phyloP scores from a whole-genome alignment of 2,329 filamentous ascomycete species.

The Paecilomyces dactylethromorphus region DNA sequence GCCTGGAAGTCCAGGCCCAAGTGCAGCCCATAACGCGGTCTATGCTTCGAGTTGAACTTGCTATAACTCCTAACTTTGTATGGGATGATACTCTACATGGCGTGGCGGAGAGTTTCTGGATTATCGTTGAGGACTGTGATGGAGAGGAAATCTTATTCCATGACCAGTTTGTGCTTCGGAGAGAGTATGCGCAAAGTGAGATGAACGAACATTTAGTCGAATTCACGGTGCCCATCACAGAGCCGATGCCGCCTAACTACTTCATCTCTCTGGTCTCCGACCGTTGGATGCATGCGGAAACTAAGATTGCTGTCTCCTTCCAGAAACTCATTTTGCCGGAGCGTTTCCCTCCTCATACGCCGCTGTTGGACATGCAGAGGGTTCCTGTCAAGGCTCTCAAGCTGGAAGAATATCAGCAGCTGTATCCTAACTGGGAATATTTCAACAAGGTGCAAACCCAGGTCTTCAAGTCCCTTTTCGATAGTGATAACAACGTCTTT shows the following conservation, averaged over 20 bases:
- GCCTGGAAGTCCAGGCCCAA: slow-evolving; percentile 85
- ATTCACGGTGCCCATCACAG: slow-evolving; percentile 91
- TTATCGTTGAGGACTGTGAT: slow-evolving; percentile 93
- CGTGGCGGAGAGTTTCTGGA: slow-evolving; percentile 88
- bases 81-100: slow-evolving; percentile 93
- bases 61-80: slow-evolving; percentile 87
- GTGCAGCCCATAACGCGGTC: slow-evolving; percentile 93
- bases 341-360: slow-evolving; percentile 91
- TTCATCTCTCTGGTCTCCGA: slow-evolving; percentile 94
- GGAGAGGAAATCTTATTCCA: slow-evolving; percentile 94
- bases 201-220: slow-evolving; percentile 92
- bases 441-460: slow-evolving; percentile 99
- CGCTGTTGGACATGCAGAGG: slow-evolving; percentile 83
- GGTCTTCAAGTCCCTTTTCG: slow-evolving; percentile 88
- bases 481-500: slow-evolving; percentile 88
- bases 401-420: slow-evolving; percentile 67
- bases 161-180: slow-evolving; percentile 86
- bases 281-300: slow-evolving; percentile 97
- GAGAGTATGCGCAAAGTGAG: slow-evolving; percentile 78
- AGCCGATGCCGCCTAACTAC: slow-evolving; percentile 98
- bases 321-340: slow-evolving; percentile 91
- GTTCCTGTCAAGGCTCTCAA: slow-evolving; percentile 85
- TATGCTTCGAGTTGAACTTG: slow-evolving; percentile 82
- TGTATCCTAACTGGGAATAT: slow-evolving; percentile 77
- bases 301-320: slow-evolving; percentile 86